Conservation (phyloP, 2,329 filamentous ascomycete species). For the Cladosporium sp. region DNA sequence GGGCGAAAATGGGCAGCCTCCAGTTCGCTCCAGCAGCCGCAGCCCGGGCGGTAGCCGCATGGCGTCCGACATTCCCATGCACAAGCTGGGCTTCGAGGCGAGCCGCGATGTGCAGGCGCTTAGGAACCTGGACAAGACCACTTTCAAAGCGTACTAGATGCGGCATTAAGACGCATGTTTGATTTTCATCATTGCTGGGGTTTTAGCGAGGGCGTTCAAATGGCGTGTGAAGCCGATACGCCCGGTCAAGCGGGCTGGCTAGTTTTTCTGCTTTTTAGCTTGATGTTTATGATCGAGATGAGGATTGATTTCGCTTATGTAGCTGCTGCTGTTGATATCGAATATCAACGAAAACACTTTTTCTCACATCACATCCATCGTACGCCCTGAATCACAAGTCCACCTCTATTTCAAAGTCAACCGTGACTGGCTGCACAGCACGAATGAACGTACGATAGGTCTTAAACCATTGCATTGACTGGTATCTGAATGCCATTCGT, state of each 20-base stretch:
- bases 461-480: too few relatives aligned
- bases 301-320: neutral
- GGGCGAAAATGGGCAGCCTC: constrained; percentile 20
- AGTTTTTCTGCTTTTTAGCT: neutral
- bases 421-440: too few relatives aligned
- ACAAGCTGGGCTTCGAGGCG: constrained; percentile 34
- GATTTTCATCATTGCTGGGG: neutral
- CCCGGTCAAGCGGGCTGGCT: neutral
- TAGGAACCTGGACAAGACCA: constrained; percentile 32
- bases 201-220: constrained; percentile 9
- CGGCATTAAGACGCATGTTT: neutral
- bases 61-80: constrained; percentile 31
- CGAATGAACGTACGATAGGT: too few relatives aligned
- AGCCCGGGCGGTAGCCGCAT: constrained; percentile 24
- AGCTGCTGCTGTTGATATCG: too few relatives aligned
- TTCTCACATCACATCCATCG: too few relatives aligned
- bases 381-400: too few relatives aligned
- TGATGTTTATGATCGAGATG: neutral
- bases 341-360: too few relatives aligned
- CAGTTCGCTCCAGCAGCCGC: constrained; percentile 24
- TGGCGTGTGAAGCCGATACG: neutral
- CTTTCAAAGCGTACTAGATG: constrained; percentile 25
- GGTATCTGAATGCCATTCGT: too few relatives aligned
- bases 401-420: too few relatives aligned
- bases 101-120: constrained; percentile 31